Percentiles rank a stretch among this genome's conserved stretches.
phyloP scores from a whole-genome alignment of 495 filamentous ascomycete genomes.

The Neurospora sp. region DNA sequence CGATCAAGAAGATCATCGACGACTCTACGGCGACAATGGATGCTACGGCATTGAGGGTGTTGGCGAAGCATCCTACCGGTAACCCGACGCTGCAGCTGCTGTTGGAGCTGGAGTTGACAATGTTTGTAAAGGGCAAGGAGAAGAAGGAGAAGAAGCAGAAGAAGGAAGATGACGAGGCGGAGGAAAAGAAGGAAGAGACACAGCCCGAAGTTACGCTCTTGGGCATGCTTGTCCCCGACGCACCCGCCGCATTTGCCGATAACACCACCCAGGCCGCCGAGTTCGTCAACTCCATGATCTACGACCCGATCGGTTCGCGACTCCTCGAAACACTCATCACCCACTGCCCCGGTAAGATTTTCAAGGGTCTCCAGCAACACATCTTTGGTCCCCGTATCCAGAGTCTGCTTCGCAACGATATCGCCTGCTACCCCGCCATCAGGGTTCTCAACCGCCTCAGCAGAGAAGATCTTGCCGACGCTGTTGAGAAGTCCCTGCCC shows the following conservation, averaged over 20 bases:
- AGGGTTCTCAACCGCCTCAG: constrained; percentile 70
- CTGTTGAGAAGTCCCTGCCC: constrained; percentile 55
- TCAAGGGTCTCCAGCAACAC: constrained; percentile 70
- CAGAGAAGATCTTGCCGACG: constrained; percentile 69
- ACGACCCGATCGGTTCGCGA: constrained; percentile 80
- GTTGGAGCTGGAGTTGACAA: constrained; percentile 68
- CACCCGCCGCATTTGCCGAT: constrained; percentile 34
- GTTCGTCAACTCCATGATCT: constrained; percentile 79
- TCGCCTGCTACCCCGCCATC: constrained; percentile 75
- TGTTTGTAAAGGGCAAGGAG: constrained; percentile 53
- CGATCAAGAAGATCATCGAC: constrained; percentile 66
- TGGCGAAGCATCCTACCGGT: constrained; percentile 79
- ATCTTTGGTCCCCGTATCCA: constrained; percentile 67
- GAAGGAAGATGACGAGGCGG: constrained; percentile 11
- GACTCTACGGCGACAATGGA: constrained; percentile 63
- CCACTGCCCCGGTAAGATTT: constrained; percentile 72
- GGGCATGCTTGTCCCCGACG: constrained; percentile 33
- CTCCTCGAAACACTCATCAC: constrained; percentile 77
- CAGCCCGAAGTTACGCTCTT: constrained; percentile 17
- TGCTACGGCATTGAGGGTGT: constrained; percentile 60
- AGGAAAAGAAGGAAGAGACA: background rate
- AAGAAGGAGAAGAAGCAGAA: constrained; percentile 19
- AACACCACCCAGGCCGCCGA: constrained; percentile 31
- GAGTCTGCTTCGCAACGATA: constrained; percentile 74
- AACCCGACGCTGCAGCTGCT: constrained; percentile 85